Conservation (phyloP, 108 stramenopile genomes). For the Pseudonitzschia multiseries region DNA sequence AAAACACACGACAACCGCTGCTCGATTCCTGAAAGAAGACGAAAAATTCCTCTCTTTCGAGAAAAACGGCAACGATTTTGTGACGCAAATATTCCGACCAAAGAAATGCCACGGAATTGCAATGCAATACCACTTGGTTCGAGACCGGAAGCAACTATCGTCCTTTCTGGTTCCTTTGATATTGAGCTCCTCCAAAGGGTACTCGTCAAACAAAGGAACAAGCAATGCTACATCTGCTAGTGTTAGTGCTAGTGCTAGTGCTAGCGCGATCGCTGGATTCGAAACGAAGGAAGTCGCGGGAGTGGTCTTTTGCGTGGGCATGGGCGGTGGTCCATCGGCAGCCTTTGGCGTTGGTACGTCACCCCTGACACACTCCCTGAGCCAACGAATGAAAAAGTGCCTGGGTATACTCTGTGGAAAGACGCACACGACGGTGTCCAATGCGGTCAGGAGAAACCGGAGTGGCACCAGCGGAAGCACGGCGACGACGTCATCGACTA, state of each 20-base stretch:
- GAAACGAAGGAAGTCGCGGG: constrained; percentile 23
- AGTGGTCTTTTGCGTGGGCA: constrained; percentile 36
- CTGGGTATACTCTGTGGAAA: constrained; percentile 28
- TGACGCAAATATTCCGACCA: constrained; percentile 40
- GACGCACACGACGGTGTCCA: neutral
- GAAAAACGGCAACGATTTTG: constrained; percentile 6
- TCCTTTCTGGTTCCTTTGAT: constrained; percentile 26
- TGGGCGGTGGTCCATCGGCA: constrained; percentile 33
- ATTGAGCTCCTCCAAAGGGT: constrained; percentile 13
- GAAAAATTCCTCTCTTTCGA: constrained; percentile 14
- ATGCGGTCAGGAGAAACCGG: neutral
- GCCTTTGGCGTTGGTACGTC: constrained; percentile 23
- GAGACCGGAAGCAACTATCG: constrained; percentile 18
- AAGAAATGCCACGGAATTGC: constrained; percentile 38
- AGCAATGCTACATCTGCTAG: too few species aligned
- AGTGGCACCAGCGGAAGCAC: neutral
- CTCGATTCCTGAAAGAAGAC: constrained; percentile 33
- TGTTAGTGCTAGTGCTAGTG: too few species aligned
- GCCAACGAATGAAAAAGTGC: constrained; percentile 42
- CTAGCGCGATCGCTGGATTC: neutral
- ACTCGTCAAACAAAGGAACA: neutral
- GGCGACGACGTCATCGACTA: neutral
- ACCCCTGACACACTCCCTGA: constrained; percentile 29
- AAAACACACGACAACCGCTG: neutral
- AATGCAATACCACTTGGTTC: constrained; percentile 38